These are phyloP conservation scores for Oleoguttula mirabilis DNA, from an alignment of 495 filamentous ascomycete species.

Conservation along the genomic window DNA sequence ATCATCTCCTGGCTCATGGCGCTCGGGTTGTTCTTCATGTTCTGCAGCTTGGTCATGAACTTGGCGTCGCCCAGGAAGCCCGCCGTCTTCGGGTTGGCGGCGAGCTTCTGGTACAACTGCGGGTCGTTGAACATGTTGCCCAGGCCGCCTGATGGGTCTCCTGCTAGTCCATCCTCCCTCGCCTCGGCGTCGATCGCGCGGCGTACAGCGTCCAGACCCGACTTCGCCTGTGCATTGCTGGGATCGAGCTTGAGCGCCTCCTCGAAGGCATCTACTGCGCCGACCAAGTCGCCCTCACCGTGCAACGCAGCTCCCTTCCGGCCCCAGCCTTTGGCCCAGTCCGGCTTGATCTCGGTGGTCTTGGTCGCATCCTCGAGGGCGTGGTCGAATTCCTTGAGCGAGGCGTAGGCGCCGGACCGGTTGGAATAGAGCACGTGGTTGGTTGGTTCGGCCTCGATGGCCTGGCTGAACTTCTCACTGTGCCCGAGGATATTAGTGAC, in stretches of 20 bases:
- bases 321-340: conserved; percentile 94
- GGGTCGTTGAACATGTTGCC: conserved; percentile 91
- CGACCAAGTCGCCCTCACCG: conserved; percentile 70
- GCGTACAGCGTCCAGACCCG: conserved; percentile 67
- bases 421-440: conserved; percentile 99
- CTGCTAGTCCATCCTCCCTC: conserved; percentile 49
- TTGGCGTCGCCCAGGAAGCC: conserved; percentile 65
- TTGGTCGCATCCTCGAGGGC: conserved; percentile 86
- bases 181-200: conserved; percentile 78
- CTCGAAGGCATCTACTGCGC: conserved; percentile 79
- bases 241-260: conserved; percentile 84
- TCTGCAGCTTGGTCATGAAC: conserved; percentile 84
- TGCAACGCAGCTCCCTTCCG: conserved; percentile 86
- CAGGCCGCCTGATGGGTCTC: conserved; percentile 62
- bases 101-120: conserved; percentile 75
- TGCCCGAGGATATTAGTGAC: not conserved
- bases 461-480: conserved; percentile 87
- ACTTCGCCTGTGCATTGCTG: conserved; percentile 83
- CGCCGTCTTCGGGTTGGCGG: conserved; percentile 85
- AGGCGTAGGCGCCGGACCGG: conserved; percentile 89
- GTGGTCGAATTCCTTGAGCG: conserved; percentile 70
- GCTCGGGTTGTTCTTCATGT: conserved; percentile 66
- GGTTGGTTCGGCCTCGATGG: conserved; percentile 71
- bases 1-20: conserved; percentile 66
- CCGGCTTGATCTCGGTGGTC: conserved; percentile 84